Percentiles rank a stretch among this genome's conserved stretches.
Evolutionary conservation across 768 basidiomycete genomes (phyloP).

Genomic region (Guyanaporus albipodus): DNA sequence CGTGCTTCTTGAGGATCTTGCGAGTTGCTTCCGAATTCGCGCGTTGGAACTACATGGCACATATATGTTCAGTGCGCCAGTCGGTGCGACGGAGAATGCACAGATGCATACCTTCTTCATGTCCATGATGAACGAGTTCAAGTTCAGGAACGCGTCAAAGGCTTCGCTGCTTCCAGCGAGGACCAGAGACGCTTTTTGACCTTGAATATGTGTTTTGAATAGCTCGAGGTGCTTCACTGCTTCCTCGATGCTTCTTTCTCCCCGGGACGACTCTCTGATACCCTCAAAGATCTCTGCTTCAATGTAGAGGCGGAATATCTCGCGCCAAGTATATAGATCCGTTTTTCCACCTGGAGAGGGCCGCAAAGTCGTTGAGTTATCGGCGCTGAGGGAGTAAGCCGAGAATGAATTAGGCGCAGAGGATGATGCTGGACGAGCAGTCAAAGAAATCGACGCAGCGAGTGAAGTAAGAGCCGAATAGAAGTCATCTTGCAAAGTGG

Average conservation of each 20-base stretch:
- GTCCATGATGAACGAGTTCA: constrained; percentile 78
- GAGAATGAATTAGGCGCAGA: constrained; percentile 31
- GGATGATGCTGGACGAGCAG: constrained; percentile 32
- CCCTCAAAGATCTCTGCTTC: constrained; percentile 86
- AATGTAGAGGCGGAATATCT: constrained; percentile 84
- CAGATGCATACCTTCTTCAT: constrained; percentile 61
- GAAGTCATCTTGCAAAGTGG: constrained; percentile 49
- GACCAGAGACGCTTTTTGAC: constrained; percentile 50
- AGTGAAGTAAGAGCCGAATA: constrained; percentile 44
- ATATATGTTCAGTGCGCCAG: background rate
- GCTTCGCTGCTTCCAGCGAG: constrained; percentile 53
- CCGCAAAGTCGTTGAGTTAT: constrained; percentile 35
- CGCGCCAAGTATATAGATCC: constrained; percentile 86
- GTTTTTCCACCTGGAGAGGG: constrained; percentile 32
- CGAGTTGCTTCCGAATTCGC: constrained; percentile 87
- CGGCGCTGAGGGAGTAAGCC: constrained; percentile 26
- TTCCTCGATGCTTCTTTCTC: constrained; percentile 67
- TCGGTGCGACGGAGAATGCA: background rate
- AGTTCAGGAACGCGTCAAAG: constrained; percentile 64
- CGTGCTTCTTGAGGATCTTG: constrained; percentile 93
- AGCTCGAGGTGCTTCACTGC: constrained; percentile 59
- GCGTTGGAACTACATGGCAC: constrained; percentile 63
- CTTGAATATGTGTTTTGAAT: constrained; percentile 58
- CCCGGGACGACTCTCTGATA: constrained; percentile 55
- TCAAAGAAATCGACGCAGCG: constrained; percentile 34